Percentiles rank a stretch among this genome's conserved stretches.
phyloP scores from a whole-genome alignment of 768 basidiomycete genomes.

The Suillus variegatus region DNA sequence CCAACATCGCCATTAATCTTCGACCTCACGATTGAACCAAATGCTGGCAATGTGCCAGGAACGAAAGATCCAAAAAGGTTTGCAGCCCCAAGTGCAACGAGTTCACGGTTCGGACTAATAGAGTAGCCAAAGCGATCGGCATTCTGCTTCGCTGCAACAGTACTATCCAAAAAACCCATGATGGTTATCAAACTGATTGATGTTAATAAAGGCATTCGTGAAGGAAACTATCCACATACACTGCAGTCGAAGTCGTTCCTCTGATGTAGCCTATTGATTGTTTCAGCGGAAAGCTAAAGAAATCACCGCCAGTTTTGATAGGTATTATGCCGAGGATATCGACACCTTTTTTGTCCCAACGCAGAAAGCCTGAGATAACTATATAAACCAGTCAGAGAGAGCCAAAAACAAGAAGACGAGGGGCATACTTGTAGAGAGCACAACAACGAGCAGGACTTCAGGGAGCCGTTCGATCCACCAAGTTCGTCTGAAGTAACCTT shows the following conservation, averaged over 20 bases:
- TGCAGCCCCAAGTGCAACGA: conserved; percentile 85
- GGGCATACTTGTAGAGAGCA: conserved; percentile 74
- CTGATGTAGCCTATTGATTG: conserved; percentile 63
- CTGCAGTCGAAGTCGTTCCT: conserved; percentile 82
- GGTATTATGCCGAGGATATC: conserved; percentile 82
- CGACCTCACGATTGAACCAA: conserved; percentile 89
- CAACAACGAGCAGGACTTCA: conserved; percentile 88
- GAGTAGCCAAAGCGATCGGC: conserved; percentile 82
- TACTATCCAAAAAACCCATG: conserved; percentile 91
- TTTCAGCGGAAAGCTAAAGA: conserved; percentile 75
- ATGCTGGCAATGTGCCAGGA: conserved; percentile 89
- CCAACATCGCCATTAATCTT: conserved; percentile 92
- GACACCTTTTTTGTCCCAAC: conserved; percentile 80
- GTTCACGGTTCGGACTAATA: conserved; percentile 91
- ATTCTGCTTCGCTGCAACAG: conserved; percentile 95
- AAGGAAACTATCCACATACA: conserved; percentile 42
- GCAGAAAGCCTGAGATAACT: conserved; percentile 71
- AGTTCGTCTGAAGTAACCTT: conserved; percentile 56
- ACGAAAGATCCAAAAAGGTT: conserved; percentile 81
- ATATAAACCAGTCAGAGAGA: conserved; percentile 7
- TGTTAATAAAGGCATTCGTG: not conserved
- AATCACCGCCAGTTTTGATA: conserved; percentile 56
- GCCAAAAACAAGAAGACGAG: not conserved
- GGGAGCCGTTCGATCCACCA: conserved; percentile 82
- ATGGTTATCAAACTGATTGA: conserved; percentile 66